Base-by-base conservation (phyloP, 441 rosid species). In the Euphorbia neoarborescens region DNA sequence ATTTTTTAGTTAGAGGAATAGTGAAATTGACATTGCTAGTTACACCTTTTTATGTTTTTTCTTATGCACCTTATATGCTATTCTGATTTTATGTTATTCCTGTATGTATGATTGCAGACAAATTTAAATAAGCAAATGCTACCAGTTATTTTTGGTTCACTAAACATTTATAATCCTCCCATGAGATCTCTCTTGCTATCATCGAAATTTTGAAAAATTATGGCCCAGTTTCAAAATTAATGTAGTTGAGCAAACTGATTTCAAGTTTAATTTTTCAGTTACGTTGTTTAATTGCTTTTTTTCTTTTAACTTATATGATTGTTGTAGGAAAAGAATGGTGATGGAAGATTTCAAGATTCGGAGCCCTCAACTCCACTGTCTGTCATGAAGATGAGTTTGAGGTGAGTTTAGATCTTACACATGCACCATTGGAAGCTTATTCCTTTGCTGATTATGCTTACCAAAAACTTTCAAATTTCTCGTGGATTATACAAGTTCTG, bases 331-430 rank as follows among this genome's bases (percentile, higher is more conserved):
- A 90, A 87, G 82, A 88, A 88, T 83, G 96, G 89, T 59, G 96
- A 91, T 77, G 78, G 76, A 57, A 96, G 87, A 84, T 78, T 84
- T 82, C 96, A 87, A 75, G 98, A 93, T 78, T 90, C 97, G 4
- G 99, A 93, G 92, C 97, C 99, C 73, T 89, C 88, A 72, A 93
- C 98, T 78, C 98, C 98, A 74, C 88, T 79, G 81, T 90, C 99
- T 66, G 90, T 80, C 71, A 76, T 85, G 76, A 96, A 88, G 84
- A 88, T 90, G 90, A 80, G 88, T 78, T 73, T 84, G 79, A 91
- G 99, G 99, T 96, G 72, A 80, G 84, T 78, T 12, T 19, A 57
- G 30, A 70, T 51, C 75, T 65, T 70, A 14, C 64, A 75, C 27
- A 37, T 58, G 30, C 51, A 25, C 10, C 10, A 3, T n/a, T 3